Conservation (phyloP, 2,329 filamentous ascomycete species). For the Diaporthe helianthi region DNA sequence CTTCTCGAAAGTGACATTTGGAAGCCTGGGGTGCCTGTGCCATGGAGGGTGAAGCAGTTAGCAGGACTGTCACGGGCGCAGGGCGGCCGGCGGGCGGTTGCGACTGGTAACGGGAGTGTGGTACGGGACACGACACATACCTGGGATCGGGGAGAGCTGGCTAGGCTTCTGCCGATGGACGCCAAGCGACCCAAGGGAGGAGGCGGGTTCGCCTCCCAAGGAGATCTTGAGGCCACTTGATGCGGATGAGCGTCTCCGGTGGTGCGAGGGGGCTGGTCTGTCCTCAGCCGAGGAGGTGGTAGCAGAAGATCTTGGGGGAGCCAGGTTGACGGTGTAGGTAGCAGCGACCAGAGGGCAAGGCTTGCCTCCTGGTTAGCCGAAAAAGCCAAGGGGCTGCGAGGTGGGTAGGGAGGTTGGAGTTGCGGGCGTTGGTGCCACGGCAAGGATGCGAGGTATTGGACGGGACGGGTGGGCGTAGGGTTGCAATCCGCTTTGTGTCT, state of each 20-base stretch:
- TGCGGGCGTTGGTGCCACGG: constrained; percentile 6
- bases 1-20: constrained; percentile 87
- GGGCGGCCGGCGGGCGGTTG: constrained; percentile 16
- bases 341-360: constrained; percentile 38
- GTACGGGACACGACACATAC: constrained; percentile 49
- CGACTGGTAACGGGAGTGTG: constrained; percentile 31
- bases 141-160: constrained; percentile 61
- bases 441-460: constrained; percentile 29
- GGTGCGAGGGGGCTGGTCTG: constrained; percentile 55
- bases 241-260: constrained; percentile 58
- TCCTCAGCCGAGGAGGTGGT: constrained; percentile 60
- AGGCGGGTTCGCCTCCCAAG: constrained; percentile 44
- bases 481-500: constrained; percentile 21
- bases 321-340: constrained; percentile 52
- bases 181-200: constrained; percentile 46
- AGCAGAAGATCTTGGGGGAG: constrained; percentile 54
- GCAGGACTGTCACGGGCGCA: neutral
- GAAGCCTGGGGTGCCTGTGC: constrained; percentile 60
- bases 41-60: constrained; percentile 9
- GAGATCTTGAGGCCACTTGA: constrained; percentile 45
- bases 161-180: constrained; percentile 48
- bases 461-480: constrained; percentile 17
- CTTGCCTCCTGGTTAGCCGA: constrained; percentile 31
- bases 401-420: constrained; percentile 4
- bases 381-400: constrained; percentile 15